Evolutionary conservation across 495 filamentous ascomycete genomes (phyloP), one percentile per base, ranked within the genome.

Genomic region (Saxophila tyrrhenica): DNA sequence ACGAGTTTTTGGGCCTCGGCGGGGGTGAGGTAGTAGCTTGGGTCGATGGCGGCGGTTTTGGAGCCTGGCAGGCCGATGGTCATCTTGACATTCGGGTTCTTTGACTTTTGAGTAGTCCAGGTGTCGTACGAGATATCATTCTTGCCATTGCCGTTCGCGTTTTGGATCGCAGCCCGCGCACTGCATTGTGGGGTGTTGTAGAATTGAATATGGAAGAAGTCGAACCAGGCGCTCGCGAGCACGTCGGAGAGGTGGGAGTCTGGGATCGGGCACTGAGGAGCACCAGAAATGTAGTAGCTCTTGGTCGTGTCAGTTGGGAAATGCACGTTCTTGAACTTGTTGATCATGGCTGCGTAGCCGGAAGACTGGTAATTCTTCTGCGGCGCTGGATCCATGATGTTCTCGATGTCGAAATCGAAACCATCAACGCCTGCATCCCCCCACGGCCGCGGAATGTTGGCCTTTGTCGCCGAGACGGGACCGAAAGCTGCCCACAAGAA

Each of bases 401-500:
- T 48, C 61, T 72, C 69, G 42, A 72, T 65, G 57, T 72, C 69
- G 48, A 71, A 63, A 53, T 72, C 69, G 41, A 67, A 72, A 1
- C 69, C 70, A 52, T 72, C 64, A 13, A 72, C 65, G 3, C 48
- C 24, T 35, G 62, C 66, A 38, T 60, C 47, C 9, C 69, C 68
- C 39, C 67, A 72, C 0, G 69, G 69, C 7, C 70, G 55, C 0
- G 69, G 69, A 17, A 64, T 60, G 70, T 72, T 80, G 3, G 49
- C 42, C 19, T 65, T 58, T 0, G 68, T 69, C 16, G 51, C 51
- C 2, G 50, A 53, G 8, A 59, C 49, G 0, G 81, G 80, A 49
- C 82, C 82, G 58, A 82, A 85, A 1, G 80, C 74, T 39, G 71
- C 73, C 82, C 82, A 86, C 15, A 85, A 65, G 48, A 77, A 76